These are phyloP conservation scores for Zalerion maritima DNA, from an alignment of 495 filamentous ascomycete species.

Conservation along the genomic window DNA sequence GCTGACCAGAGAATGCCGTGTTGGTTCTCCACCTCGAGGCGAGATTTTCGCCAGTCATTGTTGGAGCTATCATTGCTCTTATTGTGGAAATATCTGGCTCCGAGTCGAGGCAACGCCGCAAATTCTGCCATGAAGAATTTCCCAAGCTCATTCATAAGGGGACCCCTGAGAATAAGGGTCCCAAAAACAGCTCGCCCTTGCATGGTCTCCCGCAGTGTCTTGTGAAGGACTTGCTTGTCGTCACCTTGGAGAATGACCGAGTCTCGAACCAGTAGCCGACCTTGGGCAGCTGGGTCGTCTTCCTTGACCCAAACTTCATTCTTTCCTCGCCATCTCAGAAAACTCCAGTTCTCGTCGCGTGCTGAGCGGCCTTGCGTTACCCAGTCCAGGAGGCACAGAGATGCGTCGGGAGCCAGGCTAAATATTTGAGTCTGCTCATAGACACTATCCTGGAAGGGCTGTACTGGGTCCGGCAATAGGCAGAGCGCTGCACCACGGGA, in stretches of 20 bases:
- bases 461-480: conserved; percentile 87
- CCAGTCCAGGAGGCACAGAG: conserved; percentile 82
- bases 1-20: conserved; percentile 72
- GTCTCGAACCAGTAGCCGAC: conserved; percentile 64
- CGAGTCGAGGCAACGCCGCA: conserved; percentile 59
- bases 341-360: conserved; percentile 80
- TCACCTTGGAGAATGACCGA: conserved; percentile 57
- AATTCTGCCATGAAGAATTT: conserved; percentile 66
- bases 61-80: conserved; percentile 22
- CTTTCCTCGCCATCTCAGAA: conserved; percentile 56
- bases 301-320: conserved; percentile 66
- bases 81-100: conserved; percentile 62
- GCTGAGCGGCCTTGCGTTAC: conserved; percentile 76
- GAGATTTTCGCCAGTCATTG: conserved; percentile 25
- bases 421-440: conserved; percentile 78
- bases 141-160: conserved; percentile 47
- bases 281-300: conserved; percentile 15
- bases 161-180: conserved; percentile 69
- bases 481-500: conserved; percentile 53
- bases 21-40: conserved; percentile 37
- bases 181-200: conserved; percentile 55
- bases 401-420: conserved; percentile 40
- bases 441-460: conserved; percentile 65
- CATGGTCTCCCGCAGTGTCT: conserved; percentile 41
- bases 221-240: conserved; percentile 17